Percentiles rank a stretch among this genome's conserved stretches.
These are phyloP conservation scores for Exsudoporus frostii DNA, from an alignment of 768 basidiomycete species.

Conservation along the genomic window DNA sequence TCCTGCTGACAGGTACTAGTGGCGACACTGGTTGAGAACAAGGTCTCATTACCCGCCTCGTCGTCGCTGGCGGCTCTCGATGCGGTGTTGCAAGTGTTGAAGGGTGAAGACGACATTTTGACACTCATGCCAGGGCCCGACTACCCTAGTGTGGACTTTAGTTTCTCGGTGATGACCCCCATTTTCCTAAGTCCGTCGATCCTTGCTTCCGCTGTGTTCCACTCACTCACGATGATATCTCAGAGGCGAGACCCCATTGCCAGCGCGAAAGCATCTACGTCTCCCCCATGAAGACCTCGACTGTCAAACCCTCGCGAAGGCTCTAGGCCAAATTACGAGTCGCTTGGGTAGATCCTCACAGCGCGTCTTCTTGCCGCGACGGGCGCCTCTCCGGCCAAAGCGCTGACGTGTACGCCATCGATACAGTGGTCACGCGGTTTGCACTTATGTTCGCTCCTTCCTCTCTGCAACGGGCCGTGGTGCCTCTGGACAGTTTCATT, in stretches of 20 bases:
- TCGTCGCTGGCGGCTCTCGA: slow-evolving; percentile 5
- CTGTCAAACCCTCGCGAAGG: slow-evolving; percentile 17
- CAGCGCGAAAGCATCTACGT: slow-evolving; percentile 8
- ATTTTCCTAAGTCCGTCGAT: slow-evolving; percentile 4
- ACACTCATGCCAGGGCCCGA: not conserved
- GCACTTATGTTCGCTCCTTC: not conserved
- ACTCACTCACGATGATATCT: not conserved
- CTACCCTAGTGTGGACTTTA: not conserved
- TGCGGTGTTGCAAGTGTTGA: not conserved
- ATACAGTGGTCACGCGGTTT: not conserved
- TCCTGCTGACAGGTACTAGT: slow-evolving; percentile 3
- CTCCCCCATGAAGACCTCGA: not conserved
- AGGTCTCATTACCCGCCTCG: not conserved
- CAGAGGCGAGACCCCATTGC: slow-evolving; percentile 1
- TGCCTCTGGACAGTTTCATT: slow-evolving; percentile 1
- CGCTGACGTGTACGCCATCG: not conserved
- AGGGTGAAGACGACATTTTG: not conserved
- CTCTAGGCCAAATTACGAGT: slow-evolving; percentile 7
- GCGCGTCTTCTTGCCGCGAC: not conserved
- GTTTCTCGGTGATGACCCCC: not conserved
- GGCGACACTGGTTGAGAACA: not conserved
- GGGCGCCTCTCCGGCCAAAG: not conserved
- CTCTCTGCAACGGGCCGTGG: not conserved
- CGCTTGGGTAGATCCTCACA: not conserved
- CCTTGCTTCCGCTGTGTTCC: not conserved